phyloP scores from a whole-genome alignment of 768 basidiomycete genomes.

The Grammothele lineata region DNA sequence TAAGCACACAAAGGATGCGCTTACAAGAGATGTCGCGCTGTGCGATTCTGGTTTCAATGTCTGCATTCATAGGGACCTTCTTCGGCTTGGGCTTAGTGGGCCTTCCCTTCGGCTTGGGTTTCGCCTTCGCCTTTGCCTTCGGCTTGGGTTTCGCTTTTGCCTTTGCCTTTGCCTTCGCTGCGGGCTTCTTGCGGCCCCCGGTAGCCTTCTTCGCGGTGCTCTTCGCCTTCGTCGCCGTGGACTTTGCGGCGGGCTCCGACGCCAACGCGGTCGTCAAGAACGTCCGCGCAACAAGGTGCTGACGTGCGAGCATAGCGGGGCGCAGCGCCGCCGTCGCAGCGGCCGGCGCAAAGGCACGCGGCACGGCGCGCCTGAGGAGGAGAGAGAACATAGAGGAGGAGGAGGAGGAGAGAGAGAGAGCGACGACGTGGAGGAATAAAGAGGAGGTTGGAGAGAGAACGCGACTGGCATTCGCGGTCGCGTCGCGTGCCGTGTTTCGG shows the following conservation, averaged over 20 bases:
- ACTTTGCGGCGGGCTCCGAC: constrained; percentile 2
- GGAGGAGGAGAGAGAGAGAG: too few species aligned
- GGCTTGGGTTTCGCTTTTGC: background rate
- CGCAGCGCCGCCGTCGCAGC: background rate
- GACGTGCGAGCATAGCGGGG: background rate
- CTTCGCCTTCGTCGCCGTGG: constrained; percentile 1
- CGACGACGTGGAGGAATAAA: background rate
- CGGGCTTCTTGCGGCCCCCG: background rate
- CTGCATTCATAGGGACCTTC: background rate
- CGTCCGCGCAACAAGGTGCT: constrained; percentile 8
- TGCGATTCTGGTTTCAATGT: background rate
- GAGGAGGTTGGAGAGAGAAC: background rate
- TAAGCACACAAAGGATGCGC: too few species aligned
- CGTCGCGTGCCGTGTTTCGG: too few species aligned
- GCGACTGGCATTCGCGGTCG: background rate
- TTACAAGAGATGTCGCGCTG: background rate
- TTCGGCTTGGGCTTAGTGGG: background rate
- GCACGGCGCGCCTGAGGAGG: constrained; percentile 11
- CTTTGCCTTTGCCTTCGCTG: background rate
- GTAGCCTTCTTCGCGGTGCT: background rate
- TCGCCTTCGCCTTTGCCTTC: background rate
- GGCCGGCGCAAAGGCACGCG: constrained; percentile 4
- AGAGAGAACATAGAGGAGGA: constrained; percentile 9
- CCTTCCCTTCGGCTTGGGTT: background rate
- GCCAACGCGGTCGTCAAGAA: constrained; percentile 9